phyloP scores from a whole-genome alignment of 2,329 filamentous ascomycete species.

The Penicillium sp. region DNA sequence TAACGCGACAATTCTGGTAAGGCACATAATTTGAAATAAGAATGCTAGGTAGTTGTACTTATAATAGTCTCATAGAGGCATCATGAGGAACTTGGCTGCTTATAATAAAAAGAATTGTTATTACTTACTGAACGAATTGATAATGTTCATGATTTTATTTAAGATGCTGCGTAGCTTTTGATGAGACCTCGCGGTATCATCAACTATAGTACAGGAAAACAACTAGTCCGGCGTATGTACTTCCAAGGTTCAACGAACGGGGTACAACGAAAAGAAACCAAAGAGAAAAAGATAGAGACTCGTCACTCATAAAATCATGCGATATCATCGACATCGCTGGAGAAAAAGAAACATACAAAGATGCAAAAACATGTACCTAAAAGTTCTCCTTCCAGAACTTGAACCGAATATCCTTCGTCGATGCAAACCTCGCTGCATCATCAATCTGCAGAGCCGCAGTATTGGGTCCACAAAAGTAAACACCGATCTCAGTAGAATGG shows the following conservation, averaged over 20 bases:
- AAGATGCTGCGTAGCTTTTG: conserved; percentile 2
- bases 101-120: no score
- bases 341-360: background rate
- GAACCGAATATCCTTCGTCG: conserved; percentile 79
- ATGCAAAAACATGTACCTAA: conserved; percentile 24
- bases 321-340: conserved; percentile 3
- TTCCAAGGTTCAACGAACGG: background rate
- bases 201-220: conserved; percentile 22
- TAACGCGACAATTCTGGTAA: no score
- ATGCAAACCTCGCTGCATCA: conserved; percentile 72
- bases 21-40: no score
- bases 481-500: conserved; percentile 81
- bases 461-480: conserved; percentile 96
- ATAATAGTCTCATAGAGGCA: no score
- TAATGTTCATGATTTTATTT: conserved; percentile 8
- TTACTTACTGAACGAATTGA: background rate
- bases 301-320: conserved; percentile 24
- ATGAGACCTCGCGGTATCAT: background rate
- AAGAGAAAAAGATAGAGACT: conserved; percentile 14
- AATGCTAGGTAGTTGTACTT: no score
- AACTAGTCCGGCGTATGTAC: conserved; percentile 5
- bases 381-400: conserved; percentile 98
- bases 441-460: conserved; percentile 78
- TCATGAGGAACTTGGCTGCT: no score
- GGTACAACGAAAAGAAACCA: background rate